Evolutionary conservation across 163 green algal genomes (phyloP).

Genomic region (Scenedesmus sp.): DNA sequence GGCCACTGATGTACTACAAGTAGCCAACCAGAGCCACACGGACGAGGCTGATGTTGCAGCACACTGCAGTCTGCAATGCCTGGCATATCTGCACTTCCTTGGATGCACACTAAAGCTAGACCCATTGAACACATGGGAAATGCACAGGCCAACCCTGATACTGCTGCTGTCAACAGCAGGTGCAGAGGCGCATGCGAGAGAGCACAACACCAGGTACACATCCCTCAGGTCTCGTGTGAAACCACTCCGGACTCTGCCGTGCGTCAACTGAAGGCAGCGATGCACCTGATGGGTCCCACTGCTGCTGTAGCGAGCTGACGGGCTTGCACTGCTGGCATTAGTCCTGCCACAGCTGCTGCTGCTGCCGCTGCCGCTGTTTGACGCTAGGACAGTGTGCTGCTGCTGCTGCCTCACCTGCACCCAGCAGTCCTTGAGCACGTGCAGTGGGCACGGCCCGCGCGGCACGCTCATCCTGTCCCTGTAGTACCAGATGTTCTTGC

Average conservation of each 20-base stretch:
- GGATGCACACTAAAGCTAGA: no score
- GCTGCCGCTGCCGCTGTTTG: not conserved
- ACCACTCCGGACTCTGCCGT: no score
- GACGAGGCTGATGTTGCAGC: not conserved
- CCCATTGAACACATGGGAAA: not conserved
- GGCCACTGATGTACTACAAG: no score
- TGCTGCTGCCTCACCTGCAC: slow-evolving; percentile 60
- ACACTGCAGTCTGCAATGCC: not conserved
- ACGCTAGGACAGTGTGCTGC: no score
- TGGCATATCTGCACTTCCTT: not conserved
- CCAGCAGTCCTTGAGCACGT: slow-evolving; percentile 93
- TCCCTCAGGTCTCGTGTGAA: no score
- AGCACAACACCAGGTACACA: not conserved
- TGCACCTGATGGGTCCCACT: not conserved
- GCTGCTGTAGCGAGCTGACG: not conserved
- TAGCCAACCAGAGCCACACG: no score
- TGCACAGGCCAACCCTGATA: not conserved
- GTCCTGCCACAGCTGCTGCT: not conserved
- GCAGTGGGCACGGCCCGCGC: slow-evolving; percentile 92
- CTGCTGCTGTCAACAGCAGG: not conserved
- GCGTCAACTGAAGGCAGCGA: not conserved
- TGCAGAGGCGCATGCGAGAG: not conserved
- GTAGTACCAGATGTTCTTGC: slow-evolving; percentile 68
- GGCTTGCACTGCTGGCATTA: not conserved
- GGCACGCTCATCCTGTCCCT: slow-evolving; percentile 75